Conservation (phyloP, 176 grass and related monocot species). For the Carex kokanica region DNA sequence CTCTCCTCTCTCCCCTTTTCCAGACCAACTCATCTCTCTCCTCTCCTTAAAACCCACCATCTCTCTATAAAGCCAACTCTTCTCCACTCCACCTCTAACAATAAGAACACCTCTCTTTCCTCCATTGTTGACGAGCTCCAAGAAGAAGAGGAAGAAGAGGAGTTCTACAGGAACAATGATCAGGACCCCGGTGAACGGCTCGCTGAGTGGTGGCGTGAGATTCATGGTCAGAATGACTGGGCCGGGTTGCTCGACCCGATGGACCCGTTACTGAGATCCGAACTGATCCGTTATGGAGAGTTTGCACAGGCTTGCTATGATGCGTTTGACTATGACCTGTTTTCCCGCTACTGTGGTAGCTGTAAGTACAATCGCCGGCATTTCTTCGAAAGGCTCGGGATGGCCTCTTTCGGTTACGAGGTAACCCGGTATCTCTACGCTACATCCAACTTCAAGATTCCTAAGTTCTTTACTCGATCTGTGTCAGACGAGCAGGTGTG, state of each 20-base stretch:
- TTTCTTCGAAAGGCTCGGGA: constrained; percentile 50
- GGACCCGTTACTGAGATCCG: constrained; percentile 60
- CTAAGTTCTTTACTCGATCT: constrained; percentile 35
- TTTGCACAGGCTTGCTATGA: constrained; percentile 87
- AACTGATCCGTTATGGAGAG: constrained; percentile 85
- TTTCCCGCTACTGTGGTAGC: constrained; percentile 69
- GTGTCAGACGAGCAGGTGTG: constrained; percentile 36
- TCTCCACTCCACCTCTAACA: constrained; percentile 28
- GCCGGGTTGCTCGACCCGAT: constrained; percentile 64
- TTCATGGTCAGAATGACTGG: constrained; percentile 76
- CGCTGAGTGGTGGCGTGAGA: constrained; percentile 54
- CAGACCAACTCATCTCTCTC: background rate
- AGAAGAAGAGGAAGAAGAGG: background rate
- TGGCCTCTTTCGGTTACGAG: constrained; percentile 37
- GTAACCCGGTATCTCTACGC: constrained; percentile 49
- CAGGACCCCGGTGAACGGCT: constrained; percentile 8
- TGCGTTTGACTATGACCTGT: constrained; percentile 65
- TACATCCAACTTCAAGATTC: constrained; percentile 39
- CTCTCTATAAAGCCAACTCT: background rate
- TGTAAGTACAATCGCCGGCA: constrained; percentile 47
- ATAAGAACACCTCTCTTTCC: constrained; percentile 29
- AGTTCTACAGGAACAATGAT: background rate
- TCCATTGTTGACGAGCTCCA: constrained; percentile 50
- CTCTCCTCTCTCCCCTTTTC: background rate
- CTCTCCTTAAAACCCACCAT: background rate